Percentiles rank a stretch among this genome's conserved stretches.
phyloP scores from a whole-genome alignment of 371 early-diverging fungal genomes.

The Quaeritorhiza haematococci region DNA sequence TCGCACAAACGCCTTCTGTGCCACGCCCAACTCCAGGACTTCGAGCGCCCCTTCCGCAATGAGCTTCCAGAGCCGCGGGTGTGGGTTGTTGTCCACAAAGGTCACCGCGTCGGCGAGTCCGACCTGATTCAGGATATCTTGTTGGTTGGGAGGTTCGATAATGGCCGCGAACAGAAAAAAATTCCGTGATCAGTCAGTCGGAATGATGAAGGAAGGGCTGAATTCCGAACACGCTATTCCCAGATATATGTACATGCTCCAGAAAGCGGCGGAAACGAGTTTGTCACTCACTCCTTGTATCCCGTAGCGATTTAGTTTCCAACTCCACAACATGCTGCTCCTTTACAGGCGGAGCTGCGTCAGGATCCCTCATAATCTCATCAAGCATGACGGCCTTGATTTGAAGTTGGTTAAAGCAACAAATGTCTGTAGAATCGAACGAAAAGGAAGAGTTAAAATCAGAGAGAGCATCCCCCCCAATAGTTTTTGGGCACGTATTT shows the following conservation, averaged over 20 bases:
- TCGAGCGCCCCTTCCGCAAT: constrained; percentile 46
- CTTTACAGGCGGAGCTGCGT: constrained; percentile 27
- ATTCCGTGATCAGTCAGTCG: too few relatives aligned
- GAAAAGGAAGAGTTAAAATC: background rate
- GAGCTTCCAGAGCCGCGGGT: constrained; percentile 46
- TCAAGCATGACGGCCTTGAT: constrained; percentile 42
- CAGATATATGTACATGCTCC: background rate
- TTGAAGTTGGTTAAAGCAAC: constrained; percentile 38
- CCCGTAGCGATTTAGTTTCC: constrained; percentile 40
- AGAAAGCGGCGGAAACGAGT: background rate
- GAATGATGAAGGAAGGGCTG: background rate
- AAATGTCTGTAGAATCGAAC: constrained; percentile 29
- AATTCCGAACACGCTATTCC: background rate
- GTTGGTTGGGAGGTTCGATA: too few relatives aligned
- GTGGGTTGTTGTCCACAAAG: too few relatives aligned
- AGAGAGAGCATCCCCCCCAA: background rate
- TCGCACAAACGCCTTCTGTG: constrained; percentile 40
- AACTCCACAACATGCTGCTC: constrained; percentile 25
- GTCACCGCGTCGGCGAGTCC: too few relatives aligned
- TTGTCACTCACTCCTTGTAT: constrained; percentile 37
- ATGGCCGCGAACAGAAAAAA: too few relatives aligned
- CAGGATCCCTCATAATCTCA: constrained; percentile 39
- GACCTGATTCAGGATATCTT: constrained; percentile 34
- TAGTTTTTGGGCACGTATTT: background rate
- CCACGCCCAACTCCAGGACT: constrained; percentile 34